Base-by-base conservation (phyloP, 345 rosid genomes). In the Gossypium australe region DNA sequence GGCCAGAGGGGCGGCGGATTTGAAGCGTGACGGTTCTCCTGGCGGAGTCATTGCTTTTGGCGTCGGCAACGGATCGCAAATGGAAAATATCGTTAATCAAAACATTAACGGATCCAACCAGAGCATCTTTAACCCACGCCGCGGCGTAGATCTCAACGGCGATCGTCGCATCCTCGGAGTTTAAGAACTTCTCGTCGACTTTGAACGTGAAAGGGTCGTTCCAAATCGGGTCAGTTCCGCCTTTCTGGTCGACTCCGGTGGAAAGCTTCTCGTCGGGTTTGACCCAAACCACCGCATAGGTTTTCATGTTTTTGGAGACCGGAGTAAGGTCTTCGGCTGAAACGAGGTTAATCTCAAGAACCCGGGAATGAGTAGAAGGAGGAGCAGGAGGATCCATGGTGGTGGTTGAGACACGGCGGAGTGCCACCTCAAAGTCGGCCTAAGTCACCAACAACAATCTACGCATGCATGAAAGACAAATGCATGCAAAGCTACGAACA, bases 121-220 rank as follows among this genome's bases (percentile, higher is more conserved):
- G 83, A 0, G 88, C 92, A 49, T 93, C 98, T 7, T 88, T 87
- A 13, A 92, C 87, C 99, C 98, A 96, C 0, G 97, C 95, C 0
- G 97, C 94, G 0, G 97, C 92, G 57, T 90, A 96, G 41, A 96
- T 87, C 77, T 96, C 99, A 20, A 96, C 85, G 66, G 83, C 88
- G 10, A 96, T 82, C 0, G 87, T 82, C 0, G 97, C 86, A 6
- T 83, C 84, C 25, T 93, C 94, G 0, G 86, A 75, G 24, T 84
- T 78, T 4, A 92, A 76, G 59, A 88, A 88, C 60, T 86, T 80
- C 1, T 92, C 97, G 44, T 92, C 91, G 0, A 96, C 92, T 0
- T 89, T 84, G 44, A 96, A 92, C 38, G 84, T 93, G 2, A 96
- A 88, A 75, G 88, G 90, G 58, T 96, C 97, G 17, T 96, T 91